Conservation (phyloP, 768 basidiomycete genomes). For the Boletus vinaceobasis region DNA sequence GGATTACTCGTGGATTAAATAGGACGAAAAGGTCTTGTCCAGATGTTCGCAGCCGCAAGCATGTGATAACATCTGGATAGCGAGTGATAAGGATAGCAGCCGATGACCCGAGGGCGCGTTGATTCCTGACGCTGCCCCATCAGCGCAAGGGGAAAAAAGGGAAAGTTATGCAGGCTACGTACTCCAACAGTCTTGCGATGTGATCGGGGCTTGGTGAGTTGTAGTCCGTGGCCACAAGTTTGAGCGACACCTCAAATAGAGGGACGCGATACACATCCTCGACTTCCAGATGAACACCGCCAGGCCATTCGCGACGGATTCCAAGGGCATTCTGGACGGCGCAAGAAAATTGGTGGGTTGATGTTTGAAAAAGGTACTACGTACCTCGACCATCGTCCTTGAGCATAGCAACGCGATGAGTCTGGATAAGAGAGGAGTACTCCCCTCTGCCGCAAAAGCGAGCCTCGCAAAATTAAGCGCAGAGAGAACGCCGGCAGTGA, state of each 20-base stretch:
- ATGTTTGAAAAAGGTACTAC: background rate
- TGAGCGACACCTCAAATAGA: constrained; percentile 43
- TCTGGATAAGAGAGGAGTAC: constrained; percentile 5
- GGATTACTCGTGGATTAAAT: constrained; percentile 58
- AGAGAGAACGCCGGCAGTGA: constrained; percentile 52
- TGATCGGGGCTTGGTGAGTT: constrained; percentile 32
- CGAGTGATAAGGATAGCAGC: constrained; percentile 50
- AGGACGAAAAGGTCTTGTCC: constrained; percentile 44
- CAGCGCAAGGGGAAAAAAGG: background rate
- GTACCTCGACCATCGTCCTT: constrained; percentile 19
- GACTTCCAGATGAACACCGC: constrained; percentile 43
- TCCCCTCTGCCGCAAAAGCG: constrained; percentile 30
- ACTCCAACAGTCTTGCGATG: constrained; percentile 28
- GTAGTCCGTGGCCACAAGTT: constrained; percentile 33
- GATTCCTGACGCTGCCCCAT: constrained; percentile 20
- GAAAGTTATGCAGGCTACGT: background rate
- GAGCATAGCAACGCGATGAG: constrained; percentile 12
- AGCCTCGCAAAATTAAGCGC: constrained; percentile 57
- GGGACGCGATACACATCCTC: constrained; percentile 48
- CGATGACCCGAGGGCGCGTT: constrained; percentile 15
- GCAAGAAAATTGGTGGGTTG: background rate
- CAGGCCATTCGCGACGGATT: constrained; percentile 49
- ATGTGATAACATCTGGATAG: constrained; percentile 55
- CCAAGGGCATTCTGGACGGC: constrained; percentile 46
- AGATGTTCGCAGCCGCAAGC: constrained; percentile 35